Evolutionary conservation across 768 basidiomycete genomes (phyloP), one percentile per base, ranked within the genome.

Genomic region (Astraeus odoratus): DNA sequence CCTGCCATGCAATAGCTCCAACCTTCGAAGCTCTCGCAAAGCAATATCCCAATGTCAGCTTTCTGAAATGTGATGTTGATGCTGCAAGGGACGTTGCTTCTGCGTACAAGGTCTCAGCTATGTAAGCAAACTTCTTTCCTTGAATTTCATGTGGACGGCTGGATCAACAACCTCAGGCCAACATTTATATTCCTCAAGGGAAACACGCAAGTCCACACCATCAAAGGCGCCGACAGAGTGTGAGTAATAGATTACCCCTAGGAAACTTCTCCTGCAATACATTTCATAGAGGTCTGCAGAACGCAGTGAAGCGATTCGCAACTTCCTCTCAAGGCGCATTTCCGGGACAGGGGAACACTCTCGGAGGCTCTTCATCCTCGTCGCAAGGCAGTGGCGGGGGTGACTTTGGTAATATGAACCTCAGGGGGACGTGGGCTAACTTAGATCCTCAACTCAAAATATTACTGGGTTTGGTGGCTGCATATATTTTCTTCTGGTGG

Each of bases 21-120:
- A 65, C 71, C 0, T 91, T 75, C 49, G 86, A 89, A 53, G 66
- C 74, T 1, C 67, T 92, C 2, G 74, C 86, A 5, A 82, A 79
- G 54, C 67, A 86, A 54, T 81, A 85, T 58, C 67, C 66, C 19
- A 70, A 73, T 40, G 87, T 83, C 47, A 86, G 86, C 63, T 93
- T 93, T 67, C 59, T 91, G 56, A 92, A 92, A 59, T 85, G 82
- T 53, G 86, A 89, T 55, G 80, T 88, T 15, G 87, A 90, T 53
- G 75, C 73, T 39, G 80, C 79, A 16, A 63, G 54, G 51, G 88
- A 89, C 34, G 81, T 92, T 22, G 80, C 89, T 7, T 56, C 67
- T 24, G 40, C 65, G 33, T 87, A 88, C 58, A 64, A 63, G 4
- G 72, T 93, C 48, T 66, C 78, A 20, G 87, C 87, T 0, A 92